A percentile compares a stretch with the other conserved stretches of the same genome.
phyloP scores from a whole-genome alignment of 108 stramenopile species.

The Nitzschia sp. region DNA sequence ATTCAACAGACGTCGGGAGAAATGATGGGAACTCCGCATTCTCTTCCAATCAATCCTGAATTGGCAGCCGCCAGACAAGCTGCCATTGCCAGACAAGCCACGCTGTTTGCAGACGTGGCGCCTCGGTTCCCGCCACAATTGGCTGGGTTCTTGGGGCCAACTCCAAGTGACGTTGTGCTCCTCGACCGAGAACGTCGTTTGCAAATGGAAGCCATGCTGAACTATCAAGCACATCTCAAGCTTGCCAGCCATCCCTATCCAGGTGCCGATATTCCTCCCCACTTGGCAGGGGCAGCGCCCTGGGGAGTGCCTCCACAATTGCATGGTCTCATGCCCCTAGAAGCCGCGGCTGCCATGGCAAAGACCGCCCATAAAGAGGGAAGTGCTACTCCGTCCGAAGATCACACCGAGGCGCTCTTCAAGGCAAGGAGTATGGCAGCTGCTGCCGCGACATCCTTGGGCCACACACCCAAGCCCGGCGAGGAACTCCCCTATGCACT shows the following conservation, averaged over 20 bases:
- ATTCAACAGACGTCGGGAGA: constrained; percentile 8
- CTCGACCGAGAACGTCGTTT: constrained; percentile 1
- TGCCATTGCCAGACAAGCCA: constrained; percentile 1
- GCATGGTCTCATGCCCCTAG: neutral
- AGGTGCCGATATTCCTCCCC: neutral
- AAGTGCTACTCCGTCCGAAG: neutral
- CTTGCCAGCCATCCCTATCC: neutral
- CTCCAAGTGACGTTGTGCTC: too few relatives aligned
- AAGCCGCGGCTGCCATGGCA: neutral
- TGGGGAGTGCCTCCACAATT: neutral
- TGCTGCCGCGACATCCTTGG: neutral
- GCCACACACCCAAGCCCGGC: neutral
- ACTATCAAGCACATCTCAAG: constrained; percentile 7
- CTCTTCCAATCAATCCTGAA: too few relatives aligned
- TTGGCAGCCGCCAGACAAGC: constrained; percentile 3
- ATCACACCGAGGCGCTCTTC: neutral
- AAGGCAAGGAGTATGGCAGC: neutral
- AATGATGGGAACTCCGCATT: too few relatives aligned
- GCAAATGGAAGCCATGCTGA: constrained; percentile 6
- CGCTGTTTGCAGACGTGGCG: neutral
- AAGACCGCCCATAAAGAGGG: neutral
- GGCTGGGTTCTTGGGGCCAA: constrained; percentile 1
- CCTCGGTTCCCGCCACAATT: neutral
- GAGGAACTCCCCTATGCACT: neutral
- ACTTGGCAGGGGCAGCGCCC: neutral